Conservation (phyloP, 164 flowering plant genomes). For the Platanus orientalis region DNA sequence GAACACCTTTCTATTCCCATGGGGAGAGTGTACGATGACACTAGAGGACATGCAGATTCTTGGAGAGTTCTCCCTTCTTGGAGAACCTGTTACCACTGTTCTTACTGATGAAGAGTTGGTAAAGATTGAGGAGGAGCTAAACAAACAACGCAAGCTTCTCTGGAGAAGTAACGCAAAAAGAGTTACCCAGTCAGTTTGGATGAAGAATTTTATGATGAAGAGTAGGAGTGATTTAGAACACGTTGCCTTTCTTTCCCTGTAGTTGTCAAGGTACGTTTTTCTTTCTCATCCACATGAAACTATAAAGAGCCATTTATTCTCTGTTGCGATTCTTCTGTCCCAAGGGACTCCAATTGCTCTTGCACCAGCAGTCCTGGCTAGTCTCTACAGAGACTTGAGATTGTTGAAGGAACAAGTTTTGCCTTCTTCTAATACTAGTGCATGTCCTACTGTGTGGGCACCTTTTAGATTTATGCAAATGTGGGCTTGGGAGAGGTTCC, state of each 20-base stretch:
- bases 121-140: conserved; percentile 3
- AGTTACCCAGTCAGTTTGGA: conserved; percentile 11
- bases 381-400: conserved; percentile 38
- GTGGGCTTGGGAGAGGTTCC: conserved; percentile 35
- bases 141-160: background rate
- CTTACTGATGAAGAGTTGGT: background rate
- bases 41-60: conserved; percentile 34
- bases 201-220: conserved; percentile 14
- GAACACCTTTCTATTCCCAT: conserved; percentile 33
- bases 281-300: background rate
- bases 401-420: conserved; percentile 12
- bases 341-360: conserved; percentile 44
- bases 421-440: background rate
- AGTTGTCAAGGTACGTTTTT: conserved; percentile 37
- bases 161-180: background rate
- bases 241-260: conserved; percentile 29
- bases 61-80: conserved; percentile 30
- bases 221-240: conserved; percentile 24
- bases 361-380: conserved; percentile 50
- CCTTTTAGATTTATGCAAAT: conserved; percentile 27
- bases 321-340: conserved; percentile 34
- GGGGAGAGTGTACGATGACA: conserved; percentile 39
- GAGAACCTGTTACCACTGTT: conserved; percentile 17
- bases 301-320: conserved; percentile 15
- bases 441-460: conserved; percentile 10